Percentiles rank a stretch among this genome's conserved stretches.
These are phyloP conservation scores for Narthecium ossifragum DNA, from an alignment of 106 monocot genomes.

Conservation along the genomic window DNA sequence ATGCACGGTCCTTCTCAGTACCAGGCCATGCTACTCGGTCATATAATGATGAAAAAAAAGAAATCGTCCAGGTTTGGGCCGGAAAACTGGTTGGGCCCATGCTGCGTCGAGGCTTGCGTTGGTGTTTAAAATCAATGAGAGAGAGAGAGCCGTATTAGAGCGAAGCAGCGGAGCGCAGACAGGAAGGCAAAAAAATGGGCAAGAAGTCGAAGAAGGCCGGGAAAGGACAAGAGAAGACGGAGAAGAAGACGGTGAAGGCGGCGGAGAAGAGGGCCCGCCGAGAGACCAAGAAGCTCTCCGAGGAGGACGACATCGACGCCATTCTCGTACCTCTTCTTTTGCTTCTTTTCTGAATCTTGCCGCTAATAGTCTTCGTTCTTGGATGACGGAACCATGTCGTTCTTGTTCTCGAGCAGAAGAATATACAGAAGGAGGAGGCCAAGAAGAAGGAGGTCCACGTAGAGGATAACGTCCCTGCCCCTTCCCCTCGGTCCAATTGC, in stretches of 20 bases:
- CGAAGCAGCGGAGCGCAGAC: no score
- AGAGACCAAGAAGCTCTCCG: slow-evolving; percentile 77
- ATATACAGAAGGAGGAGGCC: slow-evolving; percentile 95
- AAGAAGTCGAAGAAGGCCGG: slow-evolving; percentile 96
- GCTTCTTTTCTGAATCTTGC: not conserved
- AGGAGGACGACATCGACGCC: slow-evolving; percentile 96
- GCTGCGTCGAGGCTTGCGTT: no score
- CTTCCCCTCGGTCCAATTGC: slow-evolving; percentile 87
- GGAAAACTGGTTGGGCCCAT: no score
- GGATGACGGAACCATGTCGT: no score
- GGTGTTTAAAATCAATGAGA: no score
- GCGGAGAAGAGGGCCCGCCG: slow-evolving; percentile 86
- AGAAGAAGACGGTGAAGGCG: slow-evolving; percentile 89
- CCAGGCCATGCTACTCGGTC: no score
- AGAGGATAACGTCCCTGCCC: slow-evolving; percentile 86
- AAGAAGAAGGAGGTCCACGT: slow-evolving; percentile 98
- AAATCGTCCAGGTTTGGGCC: no score
- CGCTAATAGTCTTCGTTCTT: not conserved
- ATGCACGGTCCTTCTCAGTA: no score
- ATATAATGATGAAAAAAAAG: no score
- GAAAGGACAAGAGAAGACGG: slow-evolving; percentile 97
- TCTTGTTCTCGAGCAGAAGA: slow-evolving; percentile 40
- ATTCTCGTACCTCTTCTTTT: slow-evolving; percentile 51
- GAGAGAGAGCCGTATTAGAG: no score
- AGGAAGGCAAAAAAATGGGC: no score